Percentiles rank a stretch among this genome's conserved stretches.
Conservation (phyloP, 805 yeast genomes). For the Teunomyces cretensis region DNA sequence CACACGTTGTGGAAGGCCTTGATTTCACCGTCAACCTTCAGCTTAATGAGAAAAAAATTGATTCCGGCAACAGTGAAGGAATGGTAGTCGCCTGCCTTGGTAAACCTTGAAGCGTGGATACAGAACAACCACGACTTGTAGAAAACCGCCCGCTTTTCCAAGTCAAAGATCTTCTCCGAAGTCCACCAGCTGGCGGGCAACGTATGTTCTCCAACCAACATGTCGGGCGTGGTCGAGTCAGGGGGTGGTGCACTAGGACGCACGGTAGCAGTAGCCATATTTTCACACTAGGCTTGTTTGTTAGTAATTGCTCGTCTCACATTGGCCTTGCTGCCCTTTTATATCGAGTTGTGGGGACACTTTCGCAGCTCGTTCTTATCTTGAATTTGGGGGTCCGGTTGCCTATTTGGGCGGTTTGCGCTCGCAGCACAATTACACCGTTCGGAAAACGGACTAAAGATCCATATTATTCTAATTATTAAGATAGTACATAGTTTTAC, state of each 20-base stretch:
- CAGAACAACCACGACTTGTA: conserved; percentile 57
- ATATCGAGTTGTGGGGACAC: not conserved
- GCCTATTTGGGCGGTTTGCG: not conserved
- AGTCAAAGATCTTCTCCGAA: conserved; percentile 54
- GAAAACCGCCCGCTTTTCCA: conserved; percentile 59
- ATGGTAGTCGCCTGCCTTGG: conserved; percentile 58
- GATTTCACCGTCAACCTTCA: conserved; percentile 44
- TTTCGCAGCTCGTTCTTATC: conserved; percentile 2
- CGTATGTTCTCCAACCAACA: conserved; percentile 40
- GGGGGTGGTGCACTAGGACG: conserved; percentile 26
- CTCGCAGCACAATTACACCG: not conserved
- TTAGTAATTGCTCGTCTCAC: not conserved
- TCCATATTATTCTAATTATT: not conserved
- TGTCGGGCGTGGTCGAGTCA: conserved; percentile 12
- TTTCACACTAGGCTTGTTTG: not conserved
- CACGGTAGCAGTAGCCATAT: conserved; percentile 18
- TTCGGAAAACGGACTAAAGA: not conserved
- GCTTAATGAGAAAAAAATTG: conserved; percentile 55
- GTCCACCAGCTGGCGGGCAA: conserved; percentile 70
- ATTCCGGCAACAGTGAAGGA: conserved; percentile 52
- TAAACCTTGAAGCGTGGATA: conserved; percentile 51
- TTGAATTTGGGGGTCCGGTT: not conserved
- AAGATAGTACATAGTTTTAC: not conserved
- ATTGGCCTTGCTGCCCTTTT: not conserved
- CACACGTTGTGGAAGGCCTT: conserved; percentile 66